Conservation (phyloP, 164 flowering plant genomes). For the Macadamia tetraphylla region DNA sequence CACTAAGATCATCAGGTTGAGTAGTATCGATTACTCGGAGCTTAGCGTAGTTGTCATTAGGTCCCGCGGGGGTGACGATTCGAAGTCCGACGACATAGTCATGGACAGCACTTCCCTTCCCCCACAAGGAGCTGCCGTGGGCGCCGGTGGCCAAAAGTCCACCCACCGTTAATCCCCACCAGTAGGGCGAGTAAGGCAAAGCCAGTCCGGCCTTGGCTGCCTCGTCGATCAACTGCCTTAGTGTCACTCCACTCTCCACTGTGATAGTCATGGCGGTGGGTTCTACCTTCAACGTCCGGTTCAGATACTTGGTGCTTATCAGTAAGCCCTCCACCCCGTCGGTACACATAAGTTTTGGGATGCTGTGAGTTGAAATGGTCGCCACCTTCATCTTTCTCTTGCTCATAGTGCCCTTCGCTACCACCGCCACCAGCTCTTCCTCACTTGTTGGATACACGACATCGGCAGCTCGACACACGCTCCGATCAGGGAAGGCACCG, state of each 20-base stretch:
- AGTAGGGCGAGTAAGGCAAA: slow-evolving; percentile 62
- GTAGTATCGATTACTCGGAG: slow-evolving; percentile 29
- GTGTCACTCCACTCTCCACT: slow-evolving; percentile 53
- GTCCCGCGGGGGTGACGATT: slow-evolving; percentile 45
- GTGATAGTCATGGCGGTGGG: slow-evolving; percentile 29
- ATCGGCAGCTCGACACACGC: slow-evolving; percentile 36
- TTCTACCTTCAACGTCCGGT: slow-evolving; percentile 28
- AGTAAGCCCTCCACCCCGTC: slow-evolving; percentile 51
- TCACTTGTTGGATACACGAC: slow-evolving; percentile 53
- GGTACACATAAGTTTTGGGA: slow-evolving; percentile 58
- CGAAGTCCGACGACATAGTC: slow-evolving; percentile 46
- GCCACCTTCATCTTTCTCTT: slow-evolving; percentile 52
- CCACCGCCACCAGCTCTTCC: slow-evolving; percentile 39
- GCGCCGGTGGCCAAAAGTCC: slow-evolving; percentile 70
- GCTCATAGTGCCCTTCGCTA: slow-evolving; percentile 40
- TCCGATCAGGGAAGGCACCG: slow-evolving; percentile 67
- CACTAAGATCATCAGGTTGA: slow-evolving; percentile 35
- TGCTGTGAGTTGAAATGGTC: slow-evolving; percentile 55
- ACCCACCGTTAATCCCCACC: slow-evolving; percentile 79
- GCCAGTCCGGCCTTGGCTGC: slow-evolving; percentile 55
- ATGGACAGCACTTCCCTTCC: slow-evolving; percentile 58
- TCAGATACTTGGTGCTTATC: slow-evolving; percentile 54
- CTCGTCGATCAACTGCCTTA: slow-evolving; percentile 44
- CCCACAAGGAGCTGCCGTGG: slow-evolving; percentile 76
- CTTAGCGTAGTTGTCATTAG: slow-evolving; percentile 47